phyloP scores from a whole-genome alignment of 805 yeast species.

The Monosporozyma servazzii region DNA sequence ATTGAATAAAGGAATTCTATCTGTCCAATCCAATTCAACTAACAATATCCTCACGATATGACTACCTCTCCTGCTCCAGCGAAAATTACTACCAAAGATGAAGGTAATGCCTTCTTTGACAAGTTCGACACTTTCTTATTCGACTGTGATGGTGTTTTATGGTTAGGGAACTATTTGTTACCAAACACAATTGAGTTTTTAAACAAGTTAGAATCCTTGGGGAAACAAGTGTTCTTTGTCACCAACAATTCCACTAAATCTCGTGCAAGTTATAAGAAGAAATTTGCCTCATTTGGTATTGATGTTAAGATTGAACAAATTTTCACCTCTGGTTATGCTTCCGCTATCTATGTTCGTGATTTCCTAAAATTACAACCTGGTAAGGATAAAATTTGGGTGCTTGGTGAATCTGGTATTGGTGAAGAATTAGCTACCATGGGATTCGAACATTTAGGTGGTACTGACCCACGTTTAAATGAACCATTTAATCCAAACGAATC shows the following conservation, averaged over 20 bases:
- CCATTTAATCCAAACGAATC: constrained; percentile 49
- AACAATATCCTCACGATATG: not conserved
- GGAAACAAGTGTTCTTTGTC: constrained; percentile 76
- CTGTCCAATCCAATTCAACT: no score
- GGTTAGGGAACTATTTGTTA: constrained; percentile 78
- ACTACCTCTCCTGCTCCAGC: constrained; percentile 24
- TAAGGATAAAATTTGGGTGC: constrained; percentile 69
- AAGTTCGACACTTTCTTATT: constrained; percentile 78
- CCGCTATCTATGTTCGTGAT: constrained; percentile 76
- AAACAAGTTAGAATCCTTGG: constrained; percentile 39
- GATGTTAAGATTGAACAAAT: constrained; percentile 51
- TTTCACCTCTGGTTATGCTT: constrained; percentile 86
- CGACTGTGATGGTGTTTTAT: constrained; percentile 96
- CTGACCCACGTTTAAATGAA: constrained; percentile 51
- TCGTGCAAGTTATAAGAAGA: constrained; percentile 61
- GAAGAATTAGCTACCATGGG: constrained; percentile 72
- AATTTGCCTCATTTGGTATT: constrained; percentile 53
- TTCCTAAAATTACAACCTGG: constrained; percentile 65
- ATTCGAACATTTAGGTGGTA: constrained; percentile 71
- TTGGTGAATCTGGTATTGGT: constrained; percentile 83
- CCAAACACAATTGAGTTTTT: constrained; percentile 76
- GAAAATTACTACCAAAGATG: constrained; percentile 40
- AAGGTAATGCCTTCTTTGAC: constrained; percentile 47
- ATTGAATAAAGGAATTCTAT: not conserved
- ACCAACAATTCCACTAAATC: constrained; percentile 95